Evolutionary conservation across 805 yeast genomes (phyloP), one percentile per base, ranked within the genome.

Genomic region (Diddensiella santjacobensis): DNA sequence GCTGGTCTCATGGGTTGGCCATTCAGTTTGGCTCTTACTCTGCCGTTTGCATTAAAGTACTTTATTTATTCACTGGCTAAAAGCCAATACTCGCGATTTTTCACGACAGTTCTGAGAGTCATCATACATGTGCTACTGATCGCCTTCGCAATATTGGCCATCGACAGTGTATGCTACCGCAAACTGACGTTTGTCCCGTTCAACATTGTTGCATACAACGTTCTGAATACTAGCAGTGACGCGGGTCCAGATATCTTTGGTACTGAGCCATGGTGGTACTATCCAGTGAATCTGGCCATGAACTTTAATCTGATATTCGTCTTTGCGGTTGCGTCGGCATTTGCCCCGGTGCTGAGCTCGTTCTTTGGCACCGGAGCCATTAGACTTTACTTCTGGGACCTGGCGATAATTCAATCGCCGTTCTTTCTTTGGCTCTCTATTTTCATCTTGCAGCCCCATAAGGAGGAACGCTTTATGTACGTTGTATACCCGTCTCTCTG

Each of bases 1-100:
- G 95, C 89, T 3, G 91, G 91, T 0, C 59, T 90, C 1, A 53
- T 85, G 24, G 97, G 97, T 1, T 91, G 97, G 97, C 97, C 97
- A 1, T 91, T 90, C 64, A 78, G 83, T 0, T 65, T 87, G 48
- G 80, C 76, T 0, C 64, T 88, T 48, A 80, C 81, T 1, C 54
- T 77, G 1, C 93, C 96, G 1, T 72, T 81, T 78, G 17, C 42
- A 69, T 11, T 22, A 3, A 10, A 29, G 4, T 18, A 22, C 42
- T 15, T 22, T 6, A 3, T 24, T 33, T 19, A 24, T 19, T 17
- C 38, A 17, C 18, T 46, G 24, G 53, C 23, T 61, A 59, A 50
- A 8, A 45, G 48, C n/a, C 44, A 47, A 42, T 15, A 43, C 22
- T 22, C 45, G 6, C 29, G 48, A 6, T 45, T 54, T 6, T 20